Base-by-base conservation (phyloP, 164 flowering plant genomes). In the Vitis riparia region DNA sequence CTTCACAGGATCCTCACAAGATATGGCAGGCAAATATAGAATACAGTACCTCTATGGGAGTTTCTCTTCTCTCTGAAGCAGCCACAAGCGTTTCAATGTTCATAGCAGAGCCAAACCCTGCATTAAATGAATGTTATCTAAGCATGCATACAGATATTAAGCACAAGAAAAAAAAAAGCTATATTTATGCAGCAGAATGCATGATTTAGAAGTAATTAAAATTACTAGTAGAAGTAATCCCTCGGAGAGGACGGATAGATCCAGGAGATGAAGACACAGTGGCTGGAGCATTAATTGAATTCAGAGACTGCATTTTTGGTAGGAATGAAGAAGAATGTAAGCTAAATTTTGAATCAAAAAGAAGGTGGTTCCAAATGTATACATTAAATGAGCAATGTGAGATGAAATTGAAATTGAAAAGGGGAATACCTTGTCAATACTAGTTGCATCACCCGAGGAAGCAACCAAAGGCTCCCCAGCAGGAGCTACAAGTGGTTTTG, bases 71-170 rank as follows among this genome's bases (percentile, higher is more conserved):
- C 80, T 91, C 99, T 65, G 99, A 97, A 75, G 99, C 99, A 68
- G 96, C 94, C 74, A 91, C 88, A 62, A 95, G 89, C 55, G 99
- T 93, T 78, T 93, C 98, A 70, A 93, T 95, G 80, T 90, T 95
- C 75, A 95, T 79, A 63, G 98, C 99, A 78, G 99, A 87, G 63
- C 99, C 99, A 85, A 95, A 95, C 67, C 97, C 97, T 78, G 91
- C 69, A 73, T 29, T 74, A 72, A 72, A 65, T 44, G 80, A 75
- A 50, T 65, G 81, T 58, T 68, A 76, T 50, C 77, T 75, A 71
- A 68, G 78, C 68, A 75, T 66, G 62, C 82, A 82, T 84, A 69
- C 55, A 68, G 59, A 17, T 62, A 63, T 37, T 52, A 10, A 5
- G 60, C 55, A 19, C 44, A 23, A 48, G 6, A 16, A 44, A 15